Percentiles rank a stretch among this genome's conserved stretches.
Conservation (phyloP, 2,329 filamentous ascomycete species). For the Penicillium sp. region DNA sequence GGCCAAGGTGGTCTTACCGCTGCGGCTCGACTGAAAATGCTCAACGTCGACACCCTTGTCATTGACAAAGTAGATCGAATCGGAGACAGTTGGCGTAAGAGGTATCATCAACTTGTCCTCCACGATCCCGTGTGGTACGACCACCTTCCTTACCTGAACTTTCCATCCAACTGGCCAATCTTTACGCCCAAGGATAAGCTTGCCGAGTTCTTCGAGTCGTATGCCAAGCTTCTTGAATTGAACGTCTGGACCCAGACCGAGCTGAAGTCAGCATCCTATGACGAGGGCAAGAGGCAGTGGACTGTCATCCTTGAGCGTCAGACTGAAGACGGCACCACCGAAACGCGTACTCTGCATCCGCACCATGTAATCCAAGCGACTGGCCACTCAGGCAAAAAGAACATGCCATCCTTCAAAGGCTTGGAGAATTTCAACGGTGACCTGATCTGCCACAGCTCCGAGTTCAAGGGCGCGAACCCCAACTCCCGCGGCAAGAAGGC, state of each 20-base stretch:
- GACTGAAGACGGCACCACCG: slow-evolving; percentile 42
- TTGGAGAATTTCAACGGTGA: slow-evolving; percentile 62
- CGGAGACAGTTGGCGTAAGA: slow-evolving; percentile 66
- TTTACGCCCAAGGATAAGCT: slow-evolving; percentile 75
- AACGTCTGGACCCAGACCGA: slow-evolving; percentile 66
- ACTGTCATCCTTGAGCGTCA: slow-evolving; percentile 55
- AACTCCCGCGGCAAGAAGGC: slow-evolving; percentile 60
- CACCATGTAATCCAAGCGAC: slow-evolving; percentile 69
- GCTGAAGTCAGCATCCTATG: slow-evolving; percentile 55
- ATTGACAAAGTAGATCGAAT: slow-evolving; percentile 62
- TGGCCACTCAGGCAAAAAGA: slow-evolving; percentile 68
- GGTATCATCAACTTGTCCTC: slow-evolving; percentile 68
- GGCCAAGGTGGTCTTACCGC: slow-evolving; percentile 64
- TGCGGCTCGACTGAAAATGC: slow-evolving; percentile 63
- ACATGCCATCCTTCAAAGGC: slow-evolving; percentile 53
- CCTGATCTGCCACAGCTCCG: slow-evolving; percentile 64
- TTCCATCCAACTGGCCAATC: slow-evolving; percentile 68
- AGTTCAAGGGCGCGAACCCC: slow-evolving; percentile 58
- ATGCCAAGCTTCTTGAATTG: slow-evolving; percentile 67
- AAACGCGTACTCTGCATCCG: slow-evolving; percentile 62
- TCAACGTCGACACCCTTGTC: slow-evolving; percentile 60
- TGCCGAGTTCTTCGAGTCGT: slow-evolving; percentile 69
- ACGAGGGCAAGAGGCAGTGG: slow-evolving; percentile 58
- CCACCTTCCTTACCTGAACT: slow-evolving; percentile 65
- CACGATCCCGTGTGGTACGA: slow-evolving; percentile 66